A percentile compares a stretch with the other conserved stretches of the same genome.
These are phyloP conservation scores for Metschnikowia similis DNA, from an alignment of 805 yeast genomes.

Conservation along the genomic window DNA sequence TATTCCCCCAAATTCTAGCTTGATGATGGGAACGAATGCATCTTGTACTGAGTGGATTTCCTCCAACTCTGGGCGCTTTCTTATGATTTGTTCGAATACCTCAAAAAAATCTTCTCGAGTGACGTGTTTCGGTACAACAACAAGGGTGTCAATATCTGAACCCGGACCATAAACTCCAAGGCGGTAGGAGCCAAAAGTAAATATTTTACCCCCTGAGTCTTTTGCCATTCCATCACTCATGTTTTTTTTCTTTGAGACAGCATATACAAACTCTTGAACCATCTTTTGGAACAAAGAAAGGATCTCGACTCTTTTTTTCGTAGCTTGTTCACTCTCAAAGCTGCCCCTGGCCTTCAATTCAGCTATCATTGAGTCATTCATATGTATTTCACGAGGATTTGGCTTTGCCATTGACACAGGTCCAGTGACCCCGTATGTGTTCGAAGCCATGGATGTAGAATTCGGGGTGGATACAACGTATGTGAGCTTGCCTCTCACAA, in stretches of 20 bases:
- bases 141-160: constrained; percentile 91
- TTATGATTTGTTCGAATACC: constrained; percentile 67
- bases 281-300: constrained; percentile 66
- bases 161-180: constrained; percentile 98
- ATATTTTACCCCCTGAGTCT: constrained; percentile 98
- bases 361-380: constrained; percentile 71
- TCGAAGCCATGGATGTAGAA: background rate
- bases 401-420: constrained; percentile 88
- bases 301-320: constrained; percentile 75
- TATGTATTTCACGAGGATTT: constrained; percentile 67
- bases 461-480: background rate
- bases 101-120: constrained; percentile 84
- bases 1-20: constrained; percentile 83
- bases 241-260: constrained; percentile 73
- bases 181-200: constrained; percentile 91
- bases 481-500: background rate
- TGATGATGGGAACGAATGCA: constrained; percentile 96
- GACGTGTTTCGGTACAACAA: constrained; percentile 97
- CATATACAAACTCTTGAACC: constrained; percentile 76
- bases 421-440: background rate
- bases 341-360: constrained; percentile 83
- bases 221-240: constrained; percentile 97
- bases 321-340: constrained; percentile 82
- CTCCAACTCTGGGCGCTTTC: constrained; percentile 75
- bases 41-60: constrained; percentile 94